Percentiles rank a stretch among this genome's conserved stretches.
Conservation (phyloP, 2,329 filamentous ascomycete species). For the Chaetomium olivaceum region DNA sequence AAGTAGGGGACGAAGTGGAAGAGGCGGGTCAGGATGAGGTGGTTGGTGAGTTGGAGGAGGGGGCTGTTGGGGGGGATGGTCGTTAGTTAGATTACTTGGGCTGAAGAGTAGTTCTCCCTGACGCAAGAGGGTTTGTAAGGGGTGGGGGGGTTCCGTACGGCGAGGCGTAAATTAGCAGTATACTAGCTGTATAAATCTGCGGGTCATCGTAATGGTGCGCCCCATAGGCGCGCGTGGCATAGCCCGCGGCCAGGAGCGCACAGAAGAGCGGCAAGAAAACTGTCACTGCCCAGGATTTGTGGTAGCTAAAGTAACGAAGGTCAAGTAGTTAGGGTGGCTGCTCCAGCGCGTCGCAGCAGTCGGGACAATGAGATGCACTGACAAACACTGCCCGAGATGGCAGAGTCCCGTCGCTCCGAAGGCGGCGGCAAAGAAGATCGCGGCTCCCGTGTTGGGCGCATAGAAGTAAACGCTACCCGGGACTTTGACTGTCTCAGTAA, state of each 20-base stretch:
- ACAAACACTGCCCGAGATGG: not conserved
- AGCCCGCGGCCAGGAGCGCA: not conserved
- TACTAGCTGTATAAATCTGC: conserved; percentile 5
- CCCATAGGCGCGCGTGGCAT: not conserved
- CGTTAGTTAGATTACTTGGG: not conserved
- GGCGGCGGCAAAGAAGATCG: conserved; percentile 8
- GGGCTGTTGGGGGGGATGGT: not conserved
- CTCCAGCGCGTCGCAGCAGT: not conserved
- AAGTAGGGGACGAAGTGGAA: conserved; percentile 13
- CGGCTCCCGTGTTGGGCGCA: not conserved
- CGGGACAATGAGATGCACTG: not conserved
- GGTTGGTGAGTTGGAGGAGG: conserved; percentile 3
- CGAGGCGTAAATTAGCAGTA: not conserved
- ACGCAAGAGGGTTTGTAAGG: too few relatives aligned
- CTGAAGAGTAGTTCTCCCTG: too few relatives aligned
- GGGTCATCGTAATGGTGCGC: not conserved
- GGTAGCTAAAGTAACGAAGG: not conserved
- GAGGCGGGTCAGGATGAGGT: conserved; percentile 1
- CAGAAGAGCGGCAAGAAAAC: not conserved
- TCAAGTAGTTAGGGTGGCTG: not conserved
- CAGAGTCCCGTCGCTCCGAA: not conserved
- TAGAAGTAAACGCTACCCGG: conserved; percentile 3
- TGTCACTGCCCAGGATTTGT: not conserved
- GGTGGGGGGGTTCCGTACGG: not conserved
- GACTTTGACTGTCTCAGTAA: not conserved